Evolutionary conservation across 1,284 basidiomycete genomes (phyloP).

Genomic region (Trametes versicolor): DNA sequence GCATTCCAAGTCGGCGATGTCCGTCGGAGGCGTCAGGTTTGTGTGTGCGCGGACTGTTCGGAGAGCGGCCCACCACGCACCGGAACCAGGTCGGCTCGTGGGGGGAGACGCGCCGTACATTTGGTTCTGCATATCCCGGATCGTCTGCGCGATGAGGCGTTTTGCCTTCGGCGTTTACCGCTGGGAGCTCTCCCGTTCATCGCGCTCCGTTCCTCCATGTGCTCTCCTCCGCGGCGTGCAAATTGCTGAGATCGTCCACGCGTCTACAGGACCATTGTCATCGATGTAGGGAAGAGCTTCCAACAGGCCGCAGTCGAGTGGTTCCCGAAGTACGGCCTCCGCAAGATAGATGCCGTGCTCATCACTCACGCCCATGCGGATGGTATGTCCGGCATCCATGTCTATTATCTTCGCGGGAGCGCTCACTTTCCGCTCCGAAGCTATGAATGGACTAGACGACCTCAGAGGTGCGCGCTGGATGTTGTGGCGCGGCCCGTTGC

Average conservation of each 20-base stretch:
- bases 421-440: conserved; percentile 47
- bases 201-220: background rate
- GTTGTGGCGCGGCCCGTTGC: conserved; percentile 19
- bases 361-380: conserved; percentile 86
- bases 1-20: background rate
- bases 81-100: background rate
- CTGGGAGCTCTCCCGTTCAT: background rate
- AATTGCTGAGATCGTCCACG: conserved; percentile 4
- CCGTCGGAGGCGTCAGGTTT: too few species aligned
- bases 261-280: conserved; percentile 69
- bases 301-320: conserved; percentile 79
- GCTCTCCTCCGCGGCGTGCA: background rate
- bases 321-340: conserved; percentile 80
- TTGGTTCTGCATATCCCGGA: background rate
- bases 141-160: background rate
- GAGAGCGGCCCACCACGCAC: too few species aligned
- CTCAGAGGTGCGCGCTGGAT: conserved; percentile 63
- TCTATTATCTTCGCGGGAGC: conserved; percentile 15
- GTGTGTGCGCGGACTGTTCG: too few species aligned
- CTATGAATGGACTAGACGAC: conserved; percentile 87
- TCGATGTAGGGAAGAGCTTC: conserved; percentile 87
- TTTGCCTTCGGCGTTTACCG: background rate
- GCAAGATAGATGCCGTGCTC: conserved; percentile 80
- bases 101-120: background rate
- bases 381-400: conserved; percentile 53